A percentile compares a stretch with the other conserved stretches of the same genome.
Evolutionary conservation across 2,329 filamentous ascomycete species (phyloP).

Genomic region (Penicillium sp.): DNA sequence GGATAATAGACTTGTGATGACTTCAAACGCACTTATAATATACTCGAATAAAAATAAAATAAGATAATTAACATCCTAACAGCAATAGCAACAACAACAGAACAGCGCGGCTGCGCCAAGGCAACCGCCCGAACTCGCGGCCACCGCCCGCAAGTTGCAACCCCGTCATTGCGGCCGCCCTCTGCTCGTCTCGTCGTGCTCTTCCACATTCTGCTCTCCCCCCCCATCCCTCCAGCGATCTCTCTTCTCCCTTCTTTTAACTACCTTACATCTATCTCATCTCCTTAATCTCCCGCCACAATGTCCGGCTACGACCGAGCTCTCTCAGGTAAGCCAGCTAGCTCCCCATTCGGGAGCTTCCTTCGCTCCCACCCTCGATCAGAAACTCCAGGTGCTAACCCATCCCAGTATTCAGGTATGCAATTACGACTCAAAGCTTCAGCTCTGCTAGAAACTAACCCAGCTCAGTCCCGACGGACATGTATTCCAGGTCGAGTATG

Average conservation of each 20-base stretch:
- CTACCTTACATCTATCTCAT: neutral
- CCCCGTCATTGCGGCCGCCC: conserved; percentile 27
- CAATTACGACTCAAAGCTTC: conserved; percentile 11
- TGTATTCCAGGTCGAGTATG: conserved; percentile 99
- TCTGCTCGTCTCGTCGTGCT: conserved; percentile 17
- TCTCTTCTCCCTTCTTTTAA: neutral
- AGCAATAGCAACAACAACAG: too few relatives aligned
- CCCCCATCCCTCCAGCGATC: conserved; percentile 5
- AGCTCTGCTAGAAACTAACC: conserved; percentile 49
- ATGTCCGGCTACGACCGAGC: conserved; percentile 98
- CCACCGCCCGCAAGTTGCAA: conserved; percentile 26
- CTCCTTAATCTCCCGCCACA: conserved; percentile 26
- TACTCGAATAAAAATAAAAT: neutral
- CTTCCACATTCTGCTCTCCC: conserved; percentile 12
- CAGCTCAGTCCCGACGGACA: conserved; percentile 89
- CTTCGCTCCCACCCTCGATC: conserved; percentile 34
- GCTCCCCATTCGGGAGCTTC: conserved; percentile 25
- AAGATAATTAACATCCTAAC: conserved; percentile 4
- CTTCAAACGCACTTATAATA: too few relatives aligned
- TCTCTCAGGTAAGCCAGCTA: conserved; percentile 78
- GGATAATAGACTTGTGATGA: too few relatives aligned
- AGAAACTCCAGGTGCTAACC: conserved; percentile 45
- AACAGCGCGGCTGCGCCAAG: conserved; percentile 25
- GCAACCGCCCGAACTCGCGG: conserved; percentile 31
- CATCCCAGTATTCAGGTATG: conserved; percentile 77